Conservation (phyloP, 2,329 filamentous ascomycete genomes). For the Aspergillus vadensis region DNA sequence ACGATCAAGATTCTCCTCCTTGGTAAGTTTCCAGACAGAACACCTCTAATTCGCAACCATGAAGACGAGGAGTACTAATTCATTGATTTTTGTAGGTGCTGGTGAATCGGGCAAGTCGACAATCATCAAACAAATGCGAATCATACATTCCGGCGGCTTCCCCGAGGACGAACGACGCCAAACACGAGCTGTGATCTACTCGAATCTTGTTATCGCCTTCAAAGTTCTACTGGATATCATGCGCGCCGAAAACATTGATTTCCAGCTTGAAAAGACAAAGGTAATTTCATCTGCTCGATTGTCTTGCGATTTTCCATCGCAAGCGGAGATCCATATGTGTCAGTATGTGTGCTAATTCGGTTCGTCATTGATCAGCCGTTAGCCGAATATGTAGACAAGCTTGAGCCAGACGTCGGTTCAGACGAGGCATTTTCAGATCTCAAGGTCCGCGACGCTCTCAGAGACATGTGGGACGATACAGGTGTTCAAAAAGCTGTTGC, state of each 20-base stretch:
- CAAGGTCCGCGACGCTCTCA: slow-evolving; percentile 71
- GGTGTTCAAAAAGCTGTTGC: slow-evolving; percentile 85
- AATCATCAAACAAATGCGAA: slow-evolving; percentile 97
- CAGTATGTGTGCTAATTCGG: slow-evolving; percentile 17
- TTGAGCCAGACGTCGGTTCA: slow-evolving; percentile 74
- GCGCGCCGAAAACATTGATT: slow-evolving; percentile 77
- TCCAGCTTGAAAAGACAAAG: slow-evolving; percentile 76
- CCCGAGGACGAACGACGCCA: slow-evolving; percentile 85
- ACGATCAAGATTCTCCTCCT: slow-evolving; percentile 93
- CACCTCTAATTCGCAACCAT: background rate
- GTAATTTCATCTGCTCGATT: slow-evolving; percentile 48
- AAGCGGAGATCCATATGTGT: background rate
- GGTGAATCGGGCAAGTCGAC: slow-evolving; percentile 96
- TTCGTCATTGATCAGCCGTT: slow-evolving; percentile 60
- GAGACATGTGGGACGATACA: slow-evolving; percentile 77
- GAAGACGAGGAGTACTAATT: background rate
- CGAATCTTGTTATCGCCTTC: slow-evolving; percentile 90
- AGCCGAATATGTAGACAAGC: slow-evolving; percentile 73
- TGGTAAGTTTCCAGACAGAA: slow-evolving; percentile 59
- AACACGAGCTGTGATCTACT: slow-evolving; percentile 94
- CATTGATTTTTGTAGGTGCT: slow-evolving; percentile 62
- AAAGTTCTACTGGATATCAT: slow-evolving; percentile 89
- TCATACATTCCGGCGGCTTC: slow-evolving; percentile 94
- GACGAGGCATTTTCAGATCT: slow-evolving; percentile 73
- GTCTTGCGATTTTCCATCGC: background rate